Percentiles rank a stretch among this genome's conserved stretches.
phyloP scores from a whole-genome alignment of 2,329 filamentous ascomycete genomes.

The Didymella sp. region DNA sequence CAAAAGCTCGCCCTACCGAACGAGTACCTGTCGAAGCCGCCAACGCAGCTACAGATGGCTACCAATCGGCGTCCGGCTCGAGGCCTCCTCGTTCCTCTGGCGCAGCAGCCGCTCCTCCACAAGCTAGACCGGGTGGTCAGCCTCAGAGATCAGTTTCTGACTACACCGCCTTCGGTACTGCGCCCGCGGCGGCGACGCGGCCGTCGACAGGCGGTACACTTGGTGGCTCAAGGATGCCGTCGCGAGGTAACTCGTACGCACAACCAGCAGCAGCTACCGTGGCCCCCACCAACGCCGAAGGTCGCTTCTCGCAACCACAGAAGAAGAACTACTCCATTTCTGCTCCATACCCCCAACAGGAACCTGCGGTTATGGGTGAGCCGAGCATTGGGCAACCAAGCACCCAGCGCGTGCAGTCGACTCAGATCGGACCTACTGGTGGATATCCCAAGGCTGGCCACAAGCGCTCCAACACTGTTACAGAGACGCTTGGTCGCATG shows the following conservation, averaged over 20 bases:
- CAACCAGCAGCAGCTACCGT: constrained; percentile 87
- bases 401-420: constrained; percentile 60
- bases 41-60: constrained; percentile 43
- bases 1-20: constrained; percentile 58
- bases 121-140: constrained; percentile 50
- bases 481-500: constrained; percentile 82
- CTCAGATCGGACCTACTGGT: constrained; percentile 50
- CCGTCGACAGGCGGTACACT: constrained; percentile 85
- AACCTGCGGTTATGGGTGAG: constrained; percentile 40
- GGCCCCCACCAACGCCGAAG: constrained; percentile 86
- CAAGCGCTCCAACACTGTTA: constrained; percentile 70
- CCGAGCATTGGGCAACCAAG: constrained; percentile 67
- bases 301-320: constrained; percentile 81
- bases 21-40: constrained; percentile 59
- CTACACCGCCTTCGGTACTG: constrained; percentile 51
- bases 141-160: constrained; percentile 62
- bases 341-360: constrained; percentile 66
- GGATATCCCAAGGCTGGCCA: constrained; percentile 52
- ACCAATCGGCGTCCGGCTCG: constrained; percentile 39
- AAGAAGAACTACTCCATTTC: constrained; percentile 76
- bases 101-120: constrained; percentile 36
- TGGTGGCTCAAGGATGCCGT: constrained; percentile 67
- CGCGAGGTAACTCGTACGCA: constrained; percentile 78
- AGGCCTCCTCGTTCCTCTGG: constrained; percentile 33
- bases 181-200: constrained; percentile 57